Evolutionary conservation across 2,329 filamentous ascomycete species (phyloP).

Genomic region (Fusarium verrucosum): DNA sequence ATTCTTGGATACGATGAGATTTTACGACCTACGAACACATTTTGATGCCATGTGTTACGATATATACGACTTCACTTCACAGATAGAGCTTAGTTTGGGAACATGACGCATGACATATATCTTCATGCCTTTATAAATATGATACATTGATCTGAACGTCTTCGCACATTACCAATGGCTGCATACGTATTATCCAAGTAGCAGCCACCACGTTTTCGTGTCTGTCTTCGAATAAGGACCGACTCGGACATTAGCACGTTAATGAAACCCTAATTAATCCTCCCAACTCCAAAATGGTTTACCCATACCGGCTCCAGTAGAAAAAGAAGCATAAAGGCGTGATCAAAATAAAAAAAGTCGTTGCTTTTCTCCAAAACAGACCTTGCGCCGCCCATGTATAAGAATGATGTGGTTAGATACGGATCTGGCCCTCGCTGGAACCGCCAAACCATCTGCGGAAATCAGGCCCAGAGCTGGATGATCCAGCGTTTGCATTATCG

Average conservation of each 20-base stretch:
- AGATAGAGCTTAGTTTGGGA: conserved; percentile 7
- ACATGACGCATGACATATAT: conserved; percentile 19
- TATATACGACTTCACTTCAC: conserved; percentile 23
- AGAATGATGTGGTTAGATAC: conserved; percentile 31
- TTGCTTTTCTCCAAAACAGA: conserved; percentile 18
- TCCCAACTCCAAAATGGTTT: conserved; percentile 36
- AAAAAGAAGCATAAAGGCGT: conserved; percentile 17
- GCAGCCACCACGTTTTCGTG: background rate
- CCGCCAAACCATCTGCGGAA: conserved; percentile 68
- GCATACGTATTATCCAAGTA: background rate
- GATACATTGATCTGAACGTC: conserved; percentile 12
- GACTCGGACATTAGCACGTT: conserved; percentile 8
- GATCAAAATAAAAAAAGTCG: conserved; percentile 21
- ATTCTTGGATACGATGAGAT: conserved; percentile 3
- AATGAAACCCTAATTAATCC: conserved; percentile 3
- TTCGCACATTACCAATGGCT: background rate
- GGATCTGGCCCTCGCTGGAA: conserved; percentile 48
- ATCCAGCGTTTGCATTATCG: conserved; percentile 42
- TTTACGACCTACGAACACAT: conserved; percentile 32
- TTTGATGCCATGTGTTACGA: conserved; percentile 16
- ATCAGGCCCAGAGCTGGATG: conserved; percentile 48
- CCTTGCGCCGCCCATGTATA: conserved; percentile 13
- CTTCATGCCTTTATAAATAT: conserved; percentile 2
- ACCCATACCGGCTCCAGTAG: conserved; percentile 15
- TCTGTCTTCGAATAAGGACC: background rate